Base-by-base conservation (phyloP, 2,329 filamentous ascomycete species). In the Colletotrichum agaves region DNA sequence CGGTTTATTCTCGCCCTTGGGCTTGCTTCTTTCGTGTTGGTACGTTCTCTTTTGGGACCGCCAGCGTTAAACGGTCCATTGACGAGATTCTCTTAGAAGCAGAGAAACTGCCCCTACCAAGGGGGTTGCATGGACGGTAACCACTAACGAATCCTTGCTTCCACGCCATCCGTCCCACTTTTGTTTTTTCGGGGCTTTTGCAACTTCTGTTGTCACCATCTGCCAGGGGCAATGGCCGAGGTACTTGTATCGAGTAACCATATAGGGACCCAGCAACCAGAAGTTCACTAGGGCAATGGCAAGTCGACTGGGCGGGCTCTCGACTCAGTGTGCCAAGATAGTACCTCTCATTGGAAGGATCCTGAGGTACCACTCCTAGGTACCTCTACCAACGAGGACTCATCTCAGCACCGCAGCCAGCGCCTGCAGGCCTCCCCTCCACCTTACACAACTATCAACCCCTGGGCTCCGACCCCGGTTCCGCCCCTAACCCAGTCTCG, bases 401-500 rank as follows among this genome's bases (percentile, higher is more conserved):
- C 37, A 52, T 23, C 44, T 59, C 35, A 44, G 35, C 61, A 58
- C 63, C 27, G 27, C 27, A 27, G 27, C 27, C 6, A 27, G 27
- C 6, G 27, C 27, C 59, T 55, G 49, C 60, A 52, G 21, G 41
- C 46, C 60, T 57, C 49, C 57, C 47, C 59, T 57, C 35, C 19
- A 35, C 23, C 44, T 19, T 23, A 35, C 53, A 44, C 64, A 50
- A 60, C 15, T 35, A 33, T 31, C 63, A 37, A 52, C 35, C 55
- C 27, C 55, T 39, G n/a, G 31, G 44, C 44, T 44, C 23, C 17
- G 56, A 33, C 41, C 60, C 59, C 53, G 64, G 43, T 56, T 53
- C 52, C 46, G 61, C 68, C 50, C 61, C 60, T 67, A 56, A 49
- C 61, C 53, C 53, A 49, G 53, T 67, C 64, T 64, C 57, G 66